Percentiles rank a stretch among this genome's conserved stretches.
Conservation (phyloP, 495 filamentous ascomycete genomes). For the Neohortaea acidophila region DNA sequence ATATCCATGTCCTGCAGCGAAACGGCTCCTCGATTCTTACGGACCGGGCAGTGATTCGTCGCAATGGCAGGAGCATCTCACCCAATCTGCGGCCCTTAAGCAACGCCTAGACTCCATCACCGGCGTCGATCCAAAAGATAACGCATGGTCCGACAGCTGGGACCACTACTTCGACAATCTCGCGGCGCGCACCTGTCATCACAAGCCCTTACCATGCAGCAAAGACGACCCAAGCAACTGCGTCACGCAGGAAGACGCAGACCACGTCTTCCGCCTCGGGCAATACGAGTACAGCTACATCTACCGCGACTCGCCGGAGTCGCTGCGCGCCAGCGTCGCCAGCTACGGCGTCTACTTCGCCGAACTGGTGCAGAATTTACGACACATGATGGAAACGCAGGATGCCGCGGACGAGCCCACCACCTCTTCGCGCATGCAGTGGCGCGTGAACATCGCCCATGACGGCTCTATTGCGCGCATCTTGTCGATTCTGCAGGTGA, state of each 20-base stretch:
- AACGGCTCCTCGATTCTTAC: conserved; percentile 32
- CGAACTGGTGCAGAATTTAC: conserved; percentile 45
- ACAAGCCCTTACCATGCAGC: conserved; percentile 46
- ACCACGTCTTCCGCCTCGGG: conserved; percentile 50
- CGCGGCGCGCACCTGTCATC: conserved; percentile 50
- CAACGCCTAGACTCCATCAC: conserved; percentile 41
- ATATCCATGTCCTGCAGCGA: conserved; percentile 41
- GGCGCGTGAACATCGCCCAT: conserved; percentile 39
- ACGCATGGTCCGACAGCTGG: conserved; percentile 44
- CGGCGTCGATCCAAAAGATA: conserved; percentile 37
- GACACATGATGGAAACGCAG: conserved; percentile 21
- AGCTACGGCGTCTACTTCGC: conserved; percentile 49
- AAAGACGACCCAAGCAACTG: conserved; percentile 35
- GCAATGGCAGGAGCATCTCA: conserved; percentile 43
- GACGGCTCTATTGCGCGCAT: conserved; percentile 49
- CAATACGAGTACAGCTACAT: conserved; percentile 57
- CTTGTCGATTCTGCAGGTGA: conserved; percentile 48
- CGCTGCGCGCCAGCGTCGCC: conserved; percentile 38
- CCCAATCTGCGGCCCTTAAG: conserved; percentile 36
- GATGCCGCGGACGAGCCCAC: not conserved
- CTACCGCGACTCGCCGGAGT: conserved; percentile 42
- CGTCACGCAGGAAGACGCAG: conserved; percentile 38
- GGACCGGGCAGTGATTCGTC: conserved; percentile 29
- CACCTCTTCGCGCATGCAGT: conserved; percentile 16
- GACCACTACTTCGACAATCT: conserved; percentile 68